phyloP scores from a whole-genome alignment of 1,284 basidiomycete genomes.

The Cryptococcus sp. region DNA sequence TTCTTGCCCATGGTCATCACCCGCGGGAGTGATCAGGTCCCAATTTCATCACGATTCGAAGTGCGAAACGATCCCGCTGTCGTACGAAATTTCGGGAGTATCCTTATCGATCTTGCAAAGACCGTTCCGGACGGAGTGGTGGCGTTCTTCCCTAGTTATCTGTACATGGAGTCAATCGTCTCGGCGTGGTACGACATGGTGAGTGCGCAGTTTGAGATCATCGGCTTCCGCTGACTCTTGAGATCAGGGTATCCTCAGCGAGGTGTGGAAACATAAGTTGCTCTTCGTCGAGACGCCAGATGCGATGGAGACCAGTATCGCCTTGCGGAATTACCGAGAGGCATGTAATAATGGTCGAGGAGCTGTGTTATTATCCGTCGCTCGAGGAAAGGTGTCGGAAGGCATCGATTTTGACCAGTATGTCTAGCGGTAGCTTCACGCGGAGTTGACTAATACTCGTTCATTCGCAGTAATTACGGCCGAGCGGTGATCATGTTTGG shows the following conservation, averaged over 20 bases:
- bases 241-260: slow-evolving; percentile 87
- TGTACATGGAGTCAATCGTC: slow-evolving; percentile 99
- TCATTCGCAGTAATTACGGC: slow-evolving; percentile 72
- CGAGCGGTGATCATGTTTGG: slow-evolving; percentile 99
- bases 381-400: slow-evolving; percentile 98
- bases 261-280: slow-evolving; percentile 99
- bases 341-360: slow-evolving; percentile 99
- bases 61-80: slow-evolving; percentile 99
- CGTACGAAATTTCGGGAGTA: slow-evolving; percentile 97
- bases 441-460: slow-evolving; percentile 5
- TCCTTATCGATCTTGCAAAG: slow-evolving; percentile 96
- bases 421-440: background rate
- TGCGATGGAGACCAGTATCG: slow-evolving; percentile 97
- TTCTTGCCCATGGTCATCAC: slow-evolving; percentile 99
- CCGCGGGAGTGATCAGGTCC: slow-evolving; percentile 96
- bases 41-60: slow-evolving; percentile 98
- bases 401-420: slow-evolving; percentile 99
- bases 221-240: slow-evolving; percentile 6
- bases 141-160: slow-evolving; percentile 98
- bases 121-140: slow-evolving; percentile 99
- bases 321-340: slow-evolving; percentile 93
- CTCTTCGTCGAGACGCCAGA: slow-evolving; percentile 99
- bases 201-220: slow-evolving; percentile 34
- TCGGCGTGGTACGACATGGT: slow-evolving; percentile 99
- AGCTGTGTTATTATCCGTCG: slow-evolving; percentile 93